Conservation (phyloP, 345 rosid species). For the Salix udensis region DNA sequence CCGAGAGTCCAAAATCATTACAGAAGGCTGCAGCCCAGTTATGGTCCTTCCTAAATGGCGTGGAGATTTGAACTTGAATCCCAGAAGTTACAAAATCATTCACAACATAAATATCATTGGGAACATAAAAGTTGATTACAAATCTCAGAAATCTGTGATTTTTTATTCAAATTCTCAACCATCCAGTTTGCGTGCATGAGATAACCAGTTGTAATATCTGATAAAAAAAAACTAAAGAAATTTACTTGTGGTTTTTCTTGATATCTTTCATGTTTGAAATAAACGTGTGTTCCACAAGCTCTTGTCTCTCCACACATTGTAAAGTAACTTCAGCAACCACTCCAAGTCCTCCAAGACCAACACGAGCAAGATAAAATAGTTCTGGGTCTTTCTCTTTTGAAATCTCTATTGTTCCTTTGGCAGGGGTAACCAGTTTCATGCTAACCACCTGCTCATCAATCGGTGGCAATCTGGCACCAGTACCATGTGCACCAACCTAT, state of each 20-base stretch:
- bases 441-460: slow-evolving; percentile 91
- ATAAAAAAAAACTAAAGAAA: slow-evolving; percentile 9
- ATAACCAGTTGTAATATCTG: neutral
- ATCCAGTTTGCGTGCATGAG: neutral
- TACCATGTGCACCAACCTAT: slow-evolving; percentile 97
- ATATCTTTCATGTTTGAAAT: slow-evolving; percentile 68
- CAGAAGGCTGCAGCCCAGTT: too few species aligned
- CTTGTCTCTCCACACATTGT: slow-evolving; percentile 87
- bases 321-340: slow-evolving; percentile 96
- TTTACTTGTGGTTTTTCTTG: slow-evolving; percentile 90
- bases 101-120: neutral
- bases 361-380: slow-evolving; percentile 82
- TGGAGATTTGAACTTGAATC: neutral
- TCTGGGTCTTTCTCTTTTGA: slow-evolving; percentile 85
- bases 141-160: neutral
- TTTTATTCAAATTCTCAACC: neutral
- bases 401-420: slow-evolving; percentile 81
- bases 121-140: neutral
- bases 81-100: neutral
- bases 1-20: slow-evolving; percentile 7
- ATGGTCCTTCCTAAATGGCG: too few species aligned
- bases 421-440: slow-evolving; percentile 94
- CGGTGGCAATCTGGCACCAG: slow-evolving; percentile 93
- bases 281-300: slow-evolving; percentile 88
- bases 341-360: slow-evolving; percentile 95